Evolutionary conservation across 1,284 basidiomycete species (phyloP).

Genomic region (Lentinula novae-zelandiae): DNA sequence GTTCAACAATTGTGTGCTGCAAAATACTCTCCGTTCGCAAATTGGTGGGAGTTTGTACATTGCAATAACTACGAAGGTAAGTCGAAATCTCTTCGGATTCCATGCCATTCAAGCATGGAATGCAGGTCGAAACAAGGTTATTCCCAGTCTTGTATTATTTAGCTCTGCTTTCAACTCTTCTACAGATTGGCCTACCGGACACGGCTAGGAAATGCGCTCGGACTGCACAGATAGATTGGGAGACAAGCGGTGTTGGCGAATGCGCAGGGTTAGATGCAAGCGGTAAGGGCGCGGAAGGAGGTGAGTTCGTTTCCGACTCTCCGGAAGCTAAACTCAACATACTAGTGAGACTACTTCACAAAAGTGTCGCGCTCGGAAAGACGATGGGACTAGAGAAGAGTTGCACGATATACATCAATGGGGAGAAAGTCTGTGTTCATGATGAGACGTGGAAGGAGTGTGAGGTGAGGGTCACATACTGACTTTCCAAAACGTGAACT

Average conservation of each 20-base stretch:
- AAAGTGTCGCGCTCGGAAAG: constrained; percentile 51
- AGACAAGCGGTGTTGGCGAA: constrained; percentile 19
- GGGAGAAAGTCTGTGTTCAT: constrained; percentile 68
- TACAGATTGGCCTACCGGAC: constrained; percentile 54
- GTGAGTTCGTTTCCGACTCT: constrained; percentile 20
- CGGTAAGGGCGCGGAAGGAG: constrained; percentile 57
- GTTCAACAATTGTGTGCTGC: constrained; percentile 79
- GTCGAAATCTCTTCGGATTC: constrained; percentile 26
- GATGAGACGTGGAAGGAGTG: constrained; percentile 81
- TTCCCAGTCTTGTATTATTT: not conserved
- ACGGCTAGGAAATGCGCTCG: constrained; percentile 65
- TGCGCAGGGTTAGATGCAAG: constrained; percentile 43
- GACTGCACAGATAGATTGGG: constrained; percentile 65
- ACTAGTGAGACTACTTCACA: constrained; percentile 41
- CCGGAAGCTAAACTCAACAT: not conserved
- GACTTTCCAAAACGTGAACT: not conserved
- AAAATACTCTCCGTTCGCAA: constrained; percentile 46
- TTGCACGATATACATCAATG: constrained; percentile 80
- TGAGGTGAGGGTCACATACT: constrained; percentile 54
- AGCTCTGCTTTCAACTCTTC: not conserved
- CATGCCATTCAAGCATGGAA: not conserved
- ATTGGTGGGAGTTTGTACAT: constrained; percentile 72
- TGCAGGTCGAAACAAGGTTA: constrained; percentile 5
- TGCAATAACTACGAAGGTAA: constrained; percentile 76
- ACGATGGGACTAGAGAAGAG: constrained; percentile 63